Base-by-base conservation (phyloP, 225 moss, liverwort and hornwort species). In the Pseudoscleropodium purum region DNA sequence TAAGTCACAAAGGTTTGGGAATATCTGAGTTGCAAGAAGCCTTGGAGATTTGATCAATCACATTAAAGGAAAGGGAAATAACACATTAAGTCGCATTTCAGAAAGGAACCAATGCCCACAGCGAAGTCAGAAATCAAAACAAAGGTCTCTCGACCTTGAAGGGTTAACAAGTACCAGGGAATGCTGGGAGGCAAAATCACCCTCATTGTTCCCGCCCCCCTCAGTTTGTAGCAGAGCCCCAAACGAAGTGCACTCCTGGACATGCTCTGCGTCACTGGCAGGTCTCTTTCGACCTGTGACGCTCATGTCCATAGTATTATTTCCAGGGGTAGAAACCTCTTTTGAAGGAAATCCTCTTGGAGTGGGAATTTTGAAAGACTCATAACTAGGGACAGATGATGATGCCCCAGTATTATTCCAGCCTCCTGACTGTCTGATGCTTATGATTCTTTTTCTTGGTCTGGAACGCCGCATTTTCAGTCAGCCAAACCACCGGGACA, bases 391-490 rank as follows among this genome's bases (percentile, higher is more conserved):
- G 31, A 83, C 59, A 73, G 80, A 86, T 79, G 91, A 92, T 75
- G 86, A 88, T 85, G 87, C 29, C 29, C 87, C 54, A 51, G 68
- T 59, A 47, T 77, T 74, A 51, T 74, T 90, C 86, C 91, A 93
- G 26, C 63, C 57, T 87, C 69, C 47, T 87, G 90, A 86, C 37
- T 91, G 89, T 43, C 73, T 90, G 60, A 85, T 81, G 39, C 49
- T 77, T 56, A 73, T 61, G 24, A 86, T 78, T 85, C 79, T 92
- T 89, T 89, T 92, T 60, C 90, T 87, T 23, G 66, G 90, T 74
- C 87, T 87, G 54, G 89, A 89, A 85, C 61, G 79, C 78, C 74
- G 90, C 93, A 93, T 93, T 91, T 90, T 91, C 69, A 78, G 88
- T 84, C 37, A 84, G 43, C 60, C 52, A 79, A 89, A 85, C 45